Evolutionary conservation across 352 stramenopile genomes (phyloP), one percentile per base, ranked within the genome.

Genomic region (Phytophthora capsici): DNA sequence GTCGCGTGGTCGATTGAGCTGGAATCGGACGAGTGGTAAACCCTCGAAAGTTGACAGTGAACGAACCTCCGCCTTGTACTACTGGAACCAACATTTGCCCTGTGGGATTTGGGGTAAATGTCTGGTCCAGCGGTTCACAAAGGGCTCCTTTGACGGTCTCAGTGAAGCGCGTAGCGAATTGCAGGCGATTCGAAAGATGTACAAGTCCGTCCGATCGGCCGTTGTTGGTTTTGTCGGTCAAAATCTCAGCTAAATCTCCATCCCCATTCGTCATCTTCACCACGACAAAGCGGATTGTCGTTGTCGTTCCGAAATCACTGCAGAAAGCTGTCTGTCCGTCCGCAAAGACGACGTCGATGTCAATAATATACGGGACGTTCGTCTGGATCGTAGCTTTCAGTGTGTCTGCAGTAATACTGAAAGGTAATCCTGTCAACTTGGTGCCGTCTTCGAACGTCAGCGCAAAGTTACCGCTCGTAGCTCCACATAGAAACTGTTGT

Each of bases 361-460:
- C 85, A 4, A 88, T 22, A 61, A 91, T 72, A 55, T 85, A 88
- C 0, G 81, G 48, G 23, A 93, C 80, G 10, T 57, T 67, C 1
- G 47, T 66, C 30, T 89, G 57, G 20, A 93, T 80, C 5, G 43
- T 72, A 6, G 59, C 25, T 10, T 74, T 71, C n/a, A 93, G 61
- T 14, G 73, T 41, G 9, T 69, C 45, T 0, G 79, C 79, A 0
- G 73, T 56, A 44, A 87, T 75, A 34, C 63, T 67, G 50, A 82
- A 91, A 1, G 79, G 50, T 6, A 91, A 55, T 13, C 74, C 56
- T 0, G 72, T 73, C 6, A 91, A 56, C 2, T 61, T 69, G 3
- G 65, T 82, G 25, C 77, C 75, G 32, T 86, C 81, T 48, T 91
- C 73, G 47, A 93, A 93, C 0, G 80, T 86, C 17, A 94, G 63